Evolutionary conservation across 108 stramenopile genomes (phyloP), one percentile per base, ranked within the genome.

Genomic region (Chaetoceros muelleri): DNA sequence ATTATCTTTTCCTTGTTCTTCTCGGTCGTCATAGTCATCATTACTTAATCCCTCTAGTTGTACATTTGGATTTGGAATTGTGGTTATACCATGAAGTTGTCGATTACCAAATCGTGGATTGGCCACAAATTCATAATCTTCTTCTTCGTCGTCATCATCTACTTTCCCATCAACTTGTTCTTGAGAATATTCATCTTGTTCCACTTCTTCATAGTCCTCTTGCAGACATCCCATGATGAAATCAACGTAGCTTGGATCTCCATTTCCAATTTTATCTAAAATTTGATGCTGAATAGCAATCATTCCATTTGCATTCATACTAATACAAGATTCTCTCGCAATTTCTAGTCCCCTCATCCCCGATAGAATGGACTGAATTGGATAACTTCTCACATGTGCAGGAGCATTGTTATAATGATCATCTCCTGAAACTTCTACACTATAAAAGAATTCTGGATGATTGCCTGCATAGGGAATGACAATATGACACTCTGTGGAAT

Each of bases 281-380:
- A 79, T 62, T 55, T 84, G 79, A 66, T 84, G 83, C 58, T 84
- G 83, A 49, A 84, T 80, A 20, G 83, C 83, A 67, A 84, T 77
- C 72, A 84, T 84, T 8, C 83, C 83, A 29, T 72, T 62, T 19
- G 58, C 29, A 69, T 81, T 84, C 31, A 84, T 70, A 34, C 74
- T 79, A 22, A 84, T 71, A 55, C 79, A 81, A 19, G 79, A 76
- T 60, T 84, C 83, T 51, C 68, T 47, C 20, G 77, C 79, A 45
- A 79, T 71, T 34, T 84, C 83, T 44, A 84, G 52, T 53, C 78
- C 83, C 16, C 72, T 60, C 70, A 84, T 73, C 20, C 74, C 80
- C 21, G 57, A 55, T 44, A 76, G 57, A 48, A 84, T 61, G 7
- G 72, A 54, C 16, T 58, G 34, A 10, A 76, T 44, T 2, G 79